Conservation (phyloP, 805 yeast species). For the Barnettozyma salicaria region DNA sequence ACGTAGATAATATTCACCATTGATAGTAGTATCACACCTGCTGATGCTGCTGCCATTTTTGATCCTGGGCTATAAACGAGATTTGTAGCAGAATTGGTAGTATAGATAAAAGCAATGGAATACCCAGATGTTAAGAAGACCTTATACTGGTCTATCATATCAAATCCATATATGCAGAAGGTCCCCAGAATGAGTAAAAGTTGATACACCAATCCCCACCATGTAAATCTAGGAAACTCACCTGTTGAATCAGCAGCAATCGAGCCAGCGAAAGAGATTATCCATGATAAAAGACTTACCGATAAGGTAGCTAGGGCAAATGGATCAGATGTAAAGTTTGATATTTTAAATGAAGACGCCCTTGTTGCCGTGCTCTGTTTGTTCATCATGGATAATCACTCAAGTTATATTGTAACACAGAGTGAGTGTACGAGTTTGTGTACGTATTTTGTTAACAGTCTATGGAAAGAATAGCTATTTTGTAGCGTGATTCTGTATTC, state of each 20-base stretch:
- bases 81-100: slow-evolving; percentile 76
- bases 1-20: slow-evolving; percentile 84
- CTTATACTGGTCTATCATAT: slow-evolving; percentile 65
- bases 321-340: slow-evolving; percentile 72
- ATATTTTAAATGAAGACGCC: slow-evolving; percentile 24
- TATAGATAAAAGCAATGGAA: slow-evolving; percentile 74
- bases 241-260: slow-evolving; percentile 43
- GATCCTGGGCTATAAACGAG: slow-evolving; percentile 66
- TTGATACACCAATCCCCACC: slow-evolving; percentile 95
- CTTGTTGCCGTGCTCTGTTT: slow-evolving; percentile 1
- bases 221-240: slow-evolving; percentile 73
- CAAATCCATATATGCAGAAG: slow-evolving; percentile 49
- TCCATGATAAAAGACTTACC: slow-evolving; percentile 75
- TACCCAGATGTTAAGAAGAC: slow-evolving; percentile 34
- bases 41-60: slow-evolving; percentile 78
- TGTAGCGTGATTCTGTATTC: too few relatives aligned
- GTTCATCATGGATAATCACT: too few relatives aligned
- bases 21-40: slow-evolving; percentile 81
- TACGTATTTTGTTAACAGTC: not conserved
- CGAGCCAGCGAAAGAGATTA: slow-evolving; percentile 83
- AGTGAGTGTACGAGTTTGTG: not conserved
- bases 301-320: slow-evolving; percentile 80
- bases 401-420: not conserved
- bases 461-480: too few relatives aligned
- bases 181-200: slow-evolving; percentile 50